Base-by-base conservation (phyloP, 148 eudicot species). In the Silene latifolia region DNA sequence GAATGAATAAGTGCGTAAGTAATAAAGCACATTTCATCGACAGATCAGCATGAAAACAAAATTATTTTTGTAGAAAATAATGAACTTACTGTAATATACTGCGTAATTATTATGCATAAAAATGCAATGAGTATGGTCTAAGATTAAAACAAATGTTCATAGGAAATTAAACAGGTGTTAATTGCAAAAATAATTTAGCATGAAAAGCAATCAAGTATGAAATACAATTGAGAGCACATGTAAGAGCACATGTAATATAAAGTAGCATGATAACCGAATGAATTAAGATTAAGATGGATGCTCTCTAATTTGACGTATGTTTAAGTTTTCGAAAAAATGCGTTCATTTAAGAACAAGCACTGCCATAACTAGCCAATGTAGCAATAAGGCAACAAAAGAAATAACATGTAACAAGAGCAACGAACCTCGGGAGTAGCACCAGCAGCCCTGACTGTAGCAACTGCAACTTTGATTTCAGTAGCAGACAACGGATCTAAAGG, bases 391-490 rank as follows among this genome's bases (percentile, higher is more conserved):
- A 0, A 54, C 19, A 39, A 3, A 59, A 72, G 3, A 27, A 23
- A 47, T 63, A 54, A 29, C 53, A 72, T 56, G 35, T 42, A 39
- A 27, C 8, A 27, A 15, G 60, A 63, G 72, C 18, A 60, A 60
- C 77, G 10, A 63, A 91, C 97, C 93, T 89, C 91, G 68, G 97
- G 97, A 67, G 94, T 89, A 67, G 90, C 87, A 75, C 97, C 97
- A 80, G 97, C 94, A 44, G 97, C 92, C 80, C 97, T 84, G 76
- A 92, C 97, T 67, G 94, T 88, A 20, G 91, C 94, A 71, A 92
- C 91, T 66, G 97, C 97, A 57, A 92, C 92, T 67, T 88, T 84
- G 76, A 92, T 92, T 78, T 92, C 97, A 73, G 91, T 87, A 70
- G 91, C 87, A 74, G 94, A 81, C 58, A 92, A 79, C 21, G 97